Conservation (phyloP, 2,329 filamentous ascomycete genomes). For the Fusarium guadeloupense region DNA sequence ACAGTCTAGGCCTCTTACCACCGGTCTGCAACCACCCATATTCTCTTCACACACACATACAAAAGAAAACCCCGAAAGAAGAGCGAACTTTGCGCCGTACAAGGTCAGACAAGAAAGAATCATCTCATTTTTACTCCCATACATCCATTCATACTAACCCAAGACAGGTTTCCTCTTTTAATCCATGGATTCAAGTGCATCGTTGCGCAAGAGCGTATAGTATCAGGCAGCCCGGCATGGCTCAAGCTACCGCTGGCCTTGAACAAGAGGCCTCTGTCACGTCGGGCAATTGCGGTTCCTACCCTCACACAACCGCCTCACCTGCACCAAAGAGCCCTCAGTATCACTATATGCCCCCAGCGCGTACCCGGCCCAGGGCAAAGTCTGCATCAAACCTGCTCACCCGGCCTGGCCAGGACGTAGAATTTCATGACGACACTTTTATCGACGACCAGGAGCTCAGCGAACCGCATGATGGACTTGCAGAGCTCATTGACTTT, state of each 20-base stretch:
- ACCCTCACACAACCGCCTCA: conserved; percentile 26
- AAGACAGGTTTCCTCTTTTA: conserved; percentile 16
- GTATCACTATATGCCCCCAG: conserved; percentile 12
- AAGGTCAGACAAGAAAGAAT: conserved; percentile 23
- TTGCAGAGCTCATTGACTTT: conserved; percentile 57
- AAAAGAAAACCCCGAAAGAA: conserved; percentile 25
- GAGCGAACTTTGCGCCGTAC: conserved; percentile 13
- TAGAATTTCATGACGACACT: conserved; percentile 36
- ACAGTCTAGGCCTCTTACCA: conserved; percentile 8
- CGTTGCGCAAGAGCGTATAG: conserved; percentile 31
- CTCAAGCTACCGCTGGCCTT: conserved; percentile 30
- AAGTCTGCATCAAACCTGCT: conserved; percentile 39
- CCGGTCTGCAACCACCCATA: conserved; percentile 18
- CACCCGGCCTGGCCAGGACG: conserved; percentile 17
- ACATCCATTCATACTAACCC: conserved; percentile 15
- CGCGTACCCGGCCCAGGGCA: conserved; percentile 35
- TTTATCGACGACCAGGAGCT: conserved; percentile 30
- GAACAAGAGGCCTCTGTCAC: conserved; percentile 35
- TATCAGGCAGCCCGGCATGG: conserved; percentile 39
- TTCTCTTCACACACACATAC: conserved; percentile 12
- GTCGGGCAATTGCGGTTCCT: conserved; percentile 33
- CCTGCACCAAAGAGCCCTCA: conserved; percentile 1
- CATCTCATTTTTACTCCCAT: neutral
- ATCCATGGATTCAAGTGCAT: conserved; percentile 40
- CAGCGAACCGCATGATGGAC: conserved; percentile 39